Conservation (phyloP, 2,329 filamentous ascomycete genomes). For the Aureobasidium sp. region DNA sequence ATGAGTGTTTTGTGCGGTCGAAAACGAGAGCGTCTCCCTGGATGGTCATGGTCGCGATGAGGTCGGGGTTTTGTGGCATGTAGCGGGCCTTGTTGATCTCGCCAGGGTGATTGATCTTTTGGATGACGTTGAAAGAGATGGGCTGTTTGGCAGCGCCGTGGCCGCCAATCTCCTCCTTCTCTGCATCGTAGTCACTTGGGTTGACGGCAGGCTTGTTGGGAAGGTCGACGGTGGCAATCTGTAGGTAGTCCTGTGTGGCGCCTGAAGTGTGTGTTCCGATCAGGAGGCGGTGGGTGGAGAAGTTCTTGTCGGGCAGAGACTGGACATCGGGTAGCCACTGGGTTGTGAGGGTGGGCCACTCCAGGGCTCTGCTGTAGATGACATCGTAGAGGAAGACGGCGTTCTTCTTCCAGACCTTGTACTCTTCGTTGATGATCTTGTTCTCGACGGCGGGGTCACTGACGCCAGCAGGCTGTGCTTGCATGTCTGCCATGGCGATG, state of each 20-base stretch:
- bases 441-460: slow-evolving; percentile 49
- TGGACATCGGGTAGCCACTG: slow-evolving; percentile 98
- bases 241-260: slow-evolving; percentile 78
- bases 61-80: slow-evolving; percentile 92
- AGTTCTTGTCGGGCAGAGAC: slow-evolving; percentile 74
- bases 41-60: slow-evolving; percentile 87
- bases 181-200: slow-evolving; percentile 79
- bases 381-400: slow-evolving; percentile 96
- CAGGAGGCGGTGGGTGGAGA: slow-evolving; percentile 77
- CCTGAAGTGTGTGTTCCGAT: slow-evolving; percentile 92
- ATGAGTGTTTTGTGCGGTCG: slow-evolving; percentile 88
- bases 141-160: slow-evolving; percentile 71
- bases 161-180: slow-evolving; percentile 86
- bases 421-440: slow-evolving; percentile 95
- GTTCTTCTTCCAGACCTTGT: slow-evolving; percentile 99
- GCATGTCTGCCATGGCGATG: slow-evolving; percentile 16
- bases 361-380: slow-evolving; percentile 87
- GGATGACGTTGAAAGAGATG: slow-evolving; percentile 83
- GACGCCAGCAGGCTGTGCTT: slow-evolving; percentile 13
- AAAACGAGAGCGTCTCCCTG: slow-evolving; percentile 87
- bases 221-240: slow-evolving; percentile 89
- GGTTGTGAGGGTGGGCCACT: slow-evolving; percentile 94
- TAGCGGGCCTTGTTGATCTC: slow-evolving; percentile 99
- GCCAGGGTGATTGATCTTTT: slow-evolving; percentile 91
- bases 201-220: slow-evolving; percentile 69